Base-by-base conservation (phyloP, 2,329 filamentous ascomycete species). In the Magnaporthiopsis rhizophila region DNA sequence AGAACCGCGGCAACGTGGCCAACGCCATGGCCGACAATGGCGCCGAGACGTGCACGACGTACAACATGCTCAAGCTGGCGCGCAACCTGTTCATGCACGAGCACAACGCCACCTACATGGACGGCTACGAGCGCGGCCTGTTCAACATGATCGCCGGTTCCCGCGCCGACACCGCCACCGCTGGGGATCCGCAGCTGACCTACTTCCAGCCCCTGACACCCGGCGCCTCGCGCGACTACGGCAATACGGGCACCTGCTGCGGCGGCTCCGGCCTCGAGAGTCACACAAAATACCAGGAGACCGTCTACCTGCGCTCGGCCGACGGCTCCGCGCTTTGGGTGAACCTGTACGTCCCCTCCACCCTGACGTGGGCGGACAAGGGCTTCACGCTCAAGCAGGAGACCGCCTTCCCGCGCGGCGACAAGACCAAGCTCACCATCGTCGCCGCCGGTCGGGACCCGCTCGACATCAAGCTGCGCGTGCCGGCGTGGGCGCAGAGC, bases 271-370 rank as follows among this genome's bases (percentile, higher is more conserved):
- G 72, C 0, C 69, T 73, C 69, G 72, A 74, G 66, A 74, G 72
- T 64, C 72, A 74, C 65, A 74, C 72, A 56, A 74, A 74, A 66
- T 74, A 74, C 62, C 72, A 74, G 62, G 72, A 74, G 66, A 74
- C 72, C 8, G 69, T 74, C 2, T 74, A 74, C 68, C 59, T 74
- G n/a, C 71, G 70, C 38, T 72, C 72, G 8, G 73, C 73, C 1
- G 72, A 74, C 34, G 70, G 65, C 0, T 73, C 72, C 1, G 65
- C 71, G 15, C 71, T 74, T 18, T 74, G 72, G 72, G 67, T 74
- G 57, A 74, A 74, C 65, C 65, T 74, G 28, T 74, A 69, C 61
- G 68, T 74, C 30, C 72, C 72, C 15, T 73, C 72, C 5, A 72
- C 69, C 30, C 62, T 74, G 32, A 69, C 58, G 2, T 74, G 73